Evolutionary conservation across 2,329 filamentous ascomycete species (phyloP), one percentile per base, ranked within the genome.

Genomic region (Colletotrichum cuscutae): DNA sequence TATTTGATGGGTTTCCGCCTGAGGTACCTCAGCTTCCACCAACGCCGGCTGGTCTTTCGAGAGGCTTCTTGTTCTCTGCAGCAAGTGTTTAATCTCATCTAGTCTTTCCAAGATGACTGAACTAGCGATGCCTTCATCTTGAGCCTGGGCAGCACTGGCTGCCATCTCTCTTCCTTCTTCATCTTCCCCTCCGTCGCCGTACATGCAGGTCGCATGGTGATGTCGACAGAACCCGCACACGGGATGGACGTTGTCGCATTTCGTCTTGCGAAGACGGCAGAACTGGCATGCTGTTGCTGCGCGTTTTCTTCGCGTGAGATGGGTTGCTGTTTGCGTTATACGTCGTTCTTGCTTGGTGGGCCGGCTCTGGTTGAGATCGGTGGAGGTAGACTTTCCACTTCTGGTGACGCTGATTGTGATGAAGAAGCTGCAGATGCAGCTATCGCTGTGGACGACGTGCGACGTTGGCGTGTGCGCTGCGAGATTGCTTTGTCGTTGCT

Each of bases 231-330:
- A 68, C 24, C 71, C 65, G 67, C 72, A 76, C 4, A 37, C 61
- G 4, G 74, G 72, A 19, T 68, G 56, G 28, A 54, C 65, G 56
- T 75, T 75, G 49, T 76, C 69, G 57, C 76, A 77, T 15, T 68
- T 66, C 11, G 71, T 71, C 13, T 73, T 73, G 35, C 67, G 67
- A 3, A 73, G 49, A 26, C 71, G 66, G 19, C 66, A 73, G n/a
- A 73, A 70, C 11, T 70, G 42, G 56, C 71, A 71, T 4, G 71
- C 71, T 22, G 61, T 69, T 1, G 58, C 58, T 19, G 71, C 58
- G 19, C 71, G 71, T 42, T 73, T 73, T 15, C 71, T 63, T 2
- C 62, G 49, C 0, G 71, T 15, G 13, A 53, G 49, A 53, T 24
- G 22, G 19, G 49, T 24, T 13, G 49, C n/a, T 24, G n/a, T 22